phyloP scores from a whole-genome alignment of 2,329 filamentous ascomycete species.

The Colletotrichum theobromicola region DNA sequence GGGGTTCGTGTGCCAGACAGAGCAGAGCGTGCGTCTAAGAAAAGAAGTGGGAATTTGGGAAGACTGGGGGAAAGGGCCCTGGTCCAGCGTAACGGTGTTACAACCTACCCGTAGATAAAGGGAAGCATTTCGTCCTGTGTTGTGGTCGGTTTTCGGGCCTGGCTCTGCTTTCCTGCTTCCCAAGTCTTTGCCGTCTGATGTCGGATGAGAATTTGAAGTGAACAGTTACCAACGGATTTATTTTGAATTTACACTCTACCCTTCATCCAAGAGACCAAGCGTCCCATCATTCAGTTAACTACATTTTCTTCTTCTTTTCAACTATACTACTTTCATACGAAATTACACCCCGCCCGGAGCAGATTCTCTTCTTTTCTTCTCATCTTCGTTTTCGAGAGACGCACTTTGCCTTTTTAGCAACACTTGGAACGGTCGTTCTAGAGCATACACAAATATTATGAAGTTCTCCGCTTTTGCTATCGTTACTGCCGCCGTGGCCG shows the following conservation, averaged over 20 bases:
- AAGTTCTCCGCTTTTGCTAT: constrained; percentile 8
- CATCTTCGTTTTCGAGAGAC: not conserved
- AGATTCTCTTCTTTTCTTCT: not conserved
- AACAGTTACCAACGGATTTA: not conserved
- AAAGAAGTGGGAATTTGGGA: not conserved
- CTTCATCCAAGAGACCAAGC: not conserved
- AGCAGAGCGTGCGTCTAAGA: not conserved
- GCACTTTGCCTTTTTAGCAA: not conserved
- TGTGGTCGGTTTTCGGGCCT: not conserved
- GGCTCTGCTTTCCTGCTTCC: not conserved
- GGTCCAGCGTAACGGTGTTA: not conserved
- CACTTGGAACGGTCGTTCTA: not conserved
- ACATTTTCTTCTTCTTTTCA: not conserved
- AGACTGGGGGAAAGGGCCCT: not conserved
- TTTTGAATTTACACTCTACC: not conserved
- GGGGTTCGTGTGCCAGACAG: too few species aligned
- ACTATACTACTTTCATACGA: not conserved
- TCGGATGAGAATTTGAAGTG: not conserved
- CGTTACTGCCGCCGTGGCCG: not conserved
- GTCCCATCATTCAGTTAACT: not conserved
- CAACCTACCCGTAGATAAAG: constrained; percentile 11
- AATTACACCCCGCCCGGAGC: not conserved
- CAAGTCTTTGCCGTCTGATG: not conserved
- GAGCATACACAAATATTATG: not conserved
- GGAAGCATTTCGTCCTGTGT: not conserved